These are phyloP conservation scores for Moricandia arvensis DNA, from an alignment of 345 rosid genomes.

Conservation along the genomic window DNA sequence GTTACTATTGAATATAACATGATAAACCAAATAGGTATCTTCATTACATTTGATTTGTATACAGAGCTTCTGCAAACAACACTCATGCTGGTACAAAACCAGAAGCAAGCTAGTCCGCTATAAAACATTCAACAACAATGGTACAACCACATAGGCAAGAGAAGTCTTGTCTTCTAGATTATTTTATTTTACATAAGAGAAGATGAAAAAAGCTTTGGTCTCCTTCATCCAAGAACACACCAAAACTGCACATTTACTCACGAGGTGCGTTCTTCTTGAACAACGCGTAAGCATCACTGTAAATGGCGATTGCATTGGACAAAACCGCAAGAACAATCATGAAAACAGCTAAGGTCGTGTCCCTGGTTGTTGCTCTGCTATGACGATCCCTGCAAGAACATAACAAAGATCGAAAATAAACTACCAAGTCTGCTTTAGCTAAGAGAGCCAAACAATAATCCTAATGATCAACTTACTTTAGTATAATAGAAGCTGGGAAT, in stretches of 20 bases:
- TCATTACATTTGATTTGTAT: slow-evolving; percentile 18
- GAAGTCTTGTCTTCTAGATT: slow-evolving; percentile 21
- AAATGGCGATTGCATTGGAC: slow-evolving; percentile 72
- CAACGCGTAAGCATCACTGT: slow-evolving; percentile 68
- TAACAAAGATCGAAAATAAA: not conserved
- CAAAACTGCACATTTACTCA: not conserved
- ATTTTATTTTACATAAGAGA: slow-evolving; percentile 5
- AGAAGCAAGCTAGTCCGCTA: not conserved
- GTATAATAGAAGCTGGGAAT: slow-evolving; percentile 80
- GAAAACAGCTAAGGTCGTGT: slow-evolving; percentile 55
- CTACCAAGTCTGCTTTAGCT: not conserved
- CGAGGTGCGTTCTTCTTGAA: slow-evolving; percentile 46
- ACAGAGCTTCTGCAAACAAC: slow-evolving; percentile 16
- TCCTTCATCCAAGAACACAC: slow-evolving; percentile 4
- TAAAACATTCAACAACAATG: slow-evolving; percentile 13
- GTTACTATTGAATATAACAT: not conserved
- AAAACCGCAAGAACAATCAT: slow-evolving; percentile 83
- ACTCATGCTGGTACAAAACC: not conserved
- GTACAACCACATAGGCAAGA: slow-evolving; percentile 9
- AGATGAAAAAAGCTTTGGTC: not conserved
- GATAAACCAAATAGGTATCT: not conserved
- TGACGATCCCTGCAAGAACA: slow-evolving; percentile 62
- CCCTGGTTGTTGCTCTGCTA: slow-evolving; percentile 65
- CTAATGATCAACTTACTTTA: slow-evolving; percentile 49
- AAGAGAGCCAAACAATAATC: not conserved